Base-by-base conservation (phyloP, 208 protist species). In the Vickermania spadyakhi region DNA sequence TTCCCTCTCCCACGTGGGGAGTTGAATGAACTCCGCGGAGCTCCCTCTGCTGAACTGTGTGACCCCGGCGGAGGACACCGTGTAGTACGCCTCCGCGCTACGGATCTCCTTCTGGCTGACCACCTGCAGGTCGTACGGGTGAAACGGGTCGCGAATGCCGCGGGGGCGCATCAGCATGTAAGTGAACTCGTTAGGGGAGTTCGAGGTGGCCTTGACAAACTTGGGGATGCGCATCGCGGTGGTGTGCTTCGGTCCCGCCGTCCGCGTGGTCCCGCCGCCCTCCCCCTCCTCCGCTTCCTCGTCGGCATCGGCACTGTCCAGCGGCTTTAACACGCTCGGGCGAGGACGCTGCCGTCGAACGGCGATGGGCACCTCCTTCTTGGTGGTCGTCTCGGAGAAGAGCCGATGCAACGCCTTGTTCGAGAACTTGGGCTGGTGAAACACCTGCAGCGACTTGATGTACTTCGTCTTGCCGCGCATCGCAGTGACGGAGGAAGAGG, bases 61-160 rank as follows among this genome's bases (percentile, higher is more conserved):
- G 27, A 98, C 92, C 62, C 97, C 97, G 0, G 80, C 75, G 0
- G 86, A 78, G 31, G 81, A 94, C 42, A 98, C 76, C 25, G 97
- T 98, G 79, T 95, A 97, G 68, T 97, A 98, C 68, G 84, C 75
- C 45, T 73, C 60, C 0, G 66, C 68, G 36, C 11, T 45, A 52
- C 94, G 64, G 55, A 97, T 77, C 22, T 96, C 81, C 27, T 79
- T 81, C 64, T 97, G 93, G 50, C 88, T 57, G 30, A 98, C 94
- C 23, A 95, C 85, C 63, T 93, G 78, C 49, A 98, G 71, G 59
- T 98, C 85, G 74, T 98, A 98, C 51, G 96, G 93, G 69, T 97
- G 96, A 70, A 89, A 91, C 49, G 75, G 72, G 61, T 93, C 84
- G 28, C 83, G 79, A n/a, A 95, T 75, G 21, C 84, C 86, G 3